Conservation (phyloP, 2,329 filamentous ascomycete genomes). For the Triangularia verruculosa region DNA sequence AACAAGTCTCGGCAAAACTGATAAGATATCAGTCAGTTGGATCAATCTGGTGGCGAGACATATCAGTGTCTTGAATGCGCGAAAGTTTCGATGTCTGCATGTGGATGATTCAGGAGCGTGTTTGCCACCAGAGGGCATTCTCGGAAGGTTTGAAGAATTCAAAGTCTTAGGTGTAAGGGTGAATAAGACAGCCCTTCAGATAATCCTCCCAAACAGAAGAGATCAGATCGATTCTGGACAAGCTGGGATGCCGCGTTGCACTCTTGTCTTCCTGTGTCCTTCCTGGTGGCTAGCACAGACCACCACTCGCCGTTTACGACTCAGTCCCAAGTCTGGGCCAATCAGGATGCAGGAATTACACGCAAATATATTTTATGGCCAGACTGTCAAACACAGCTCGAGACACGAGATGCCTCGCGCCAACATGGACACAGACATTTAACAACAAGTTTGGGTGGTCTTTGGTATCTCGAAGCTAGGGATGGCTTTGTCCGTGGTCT, state of each 20-base stretch:
- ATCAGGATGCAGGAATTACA: constrained; percentile 13
- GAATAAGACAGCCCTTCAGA: too few species aligned
- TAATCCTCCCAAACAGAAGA: too few species aligned
- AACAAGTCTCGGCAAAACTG: not conserved
- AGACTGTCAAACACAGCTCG: not conserved
- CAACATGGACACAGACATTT: too few species aligned
- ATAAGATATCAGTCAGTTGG: not conserved
- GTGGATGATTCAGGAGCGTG: not conserved
- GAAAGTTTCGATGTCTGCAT: not conserved
- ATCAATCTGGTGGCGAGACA: not conserved
- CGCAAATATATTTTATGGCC: not conserved
- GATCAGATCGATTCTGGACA: too few species aligned
- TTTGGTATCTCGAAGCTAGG: too few species aligned
- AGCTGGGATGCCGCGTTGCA: too few species aligned
- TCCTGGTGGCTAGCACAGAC: constrained; percentile 7
- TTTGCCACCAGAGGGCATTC: not conserved
- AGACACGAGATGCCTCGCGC: not conserved
- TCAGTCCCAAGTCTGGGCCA: constrained; percentile 6
- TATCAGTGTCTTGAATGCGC: not conserved
- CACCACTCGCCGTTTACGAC: constrained; percentile 21
- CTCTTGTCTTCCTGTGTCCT: not conserved
- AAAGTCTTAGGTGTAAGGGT: not conserved
- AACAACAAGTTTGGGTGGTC: not conserved
- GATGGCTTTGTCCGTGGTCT: not conserved
- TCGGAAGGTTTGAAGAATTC: not conserved